Percentiles rank a stretch among this genome's conserved stretches.
Evolutionary conservation across 2,329 filamentous ascomycete species (phyloP).

Genomic region (Ophiosphaerella korrae): DNA sequence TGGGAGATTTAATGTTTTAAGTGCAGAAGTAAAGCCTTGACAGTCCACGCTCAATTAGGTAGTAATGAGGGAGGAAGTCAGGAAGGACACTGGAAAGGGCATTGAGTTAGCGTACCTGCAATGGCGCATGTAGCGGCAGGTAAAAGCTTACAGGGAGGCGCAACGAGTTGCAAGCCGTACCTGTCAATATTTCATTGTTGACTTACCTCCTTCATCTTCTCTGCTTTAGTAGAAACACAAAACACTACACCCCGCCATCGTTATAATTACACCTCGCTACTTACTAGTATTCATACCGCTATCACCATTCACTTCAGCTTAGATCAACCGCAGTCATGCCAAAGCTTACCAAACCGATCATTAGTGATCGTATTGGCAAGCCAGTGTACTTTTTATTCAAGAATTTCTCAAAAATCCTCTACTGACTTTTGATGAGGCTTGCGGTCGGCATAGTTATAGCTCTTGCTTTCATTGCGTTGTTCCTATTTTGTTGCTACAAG

Average conservation of each 20-base stretch:
- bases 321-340: no score
- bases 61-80: slow-evolving; percentile 18
- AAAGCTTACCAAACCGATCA: no score
- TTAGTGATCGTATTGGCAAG: no score
- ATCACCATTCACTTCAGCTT: neutral
- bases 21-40: slow-evolving; percentile 19
- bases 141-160: neutral
- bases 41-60: slow-evolving; percentile 17
- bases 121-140: slow-evolving; percentile 3
- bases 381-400: no score
- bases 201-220: no score
- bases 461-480: neutral
- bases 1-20: slow-evolving; percentile 18
- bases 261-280: no score
- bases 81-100: slow-evolving; percentile 22
- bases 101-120: slow-evolving; percentile 21
- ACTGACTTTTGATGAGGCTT: neutral
- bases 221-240: no score
- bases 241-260: no score
- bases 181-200: neutral
- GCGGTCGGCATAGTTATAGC: neutral
- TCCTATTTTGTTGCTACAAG: neutral
- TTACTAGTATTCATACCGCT: neutral
- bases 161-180: no score
- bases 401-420: neutral